A percentile compares a stretch with the other conserved stretches of the same genome.
phyloP scores from a whole-genome alignment of 805 yeast genomes.

The Middelhovenomyces tepae region DNA sequence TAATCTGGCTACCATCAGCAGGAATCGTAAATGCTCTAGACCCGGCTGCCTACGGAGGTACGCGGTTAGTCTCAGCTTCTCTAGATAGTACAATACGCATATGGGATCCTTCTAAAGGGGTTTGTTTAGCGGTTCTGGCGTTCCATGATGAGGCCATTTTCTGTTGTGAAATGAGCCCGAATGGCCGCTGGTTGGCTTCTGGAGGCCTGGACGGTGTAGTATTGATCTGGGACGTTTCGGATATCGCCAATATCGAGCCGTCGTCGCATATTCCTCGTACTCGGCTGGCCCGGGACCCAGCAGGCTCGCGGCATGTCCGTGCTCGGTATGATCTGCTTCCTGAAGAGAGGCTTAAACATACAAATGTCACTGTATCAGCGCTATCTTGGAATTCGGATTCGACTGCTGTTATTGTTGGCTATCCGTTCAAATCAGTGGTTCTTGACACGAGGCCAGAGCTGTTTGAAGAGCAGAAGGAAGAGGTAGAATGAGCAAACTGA shows the following conservation, averaged over 20 bases:
- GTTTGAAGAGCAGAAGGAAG: too few relatives aligned
- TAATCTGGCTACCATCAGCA: conserved; percentile 16
- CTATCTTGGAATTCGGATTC: too few relatives aligned
- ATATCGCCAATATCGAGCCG: conserved; percentile 2
- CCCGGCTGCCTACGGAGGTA: conserved; percentile 9
- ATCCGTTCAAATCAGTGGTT: too few relatives aligned
- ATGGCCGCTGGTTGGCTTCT: conserved; percentile 42
- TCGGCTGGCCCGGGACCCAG: too few relatives aligned
- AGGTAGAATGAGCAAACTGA: too few relatives aligned
- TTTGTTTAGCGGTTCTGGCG: conserved; percentile 29
- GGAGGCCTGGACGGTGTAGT: conserved; percentile 62
- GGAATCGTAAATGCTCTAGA: conserved; percentile 10
- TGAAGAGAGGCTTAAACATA: too few relatives aligned
- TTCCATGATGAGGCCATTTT: conserved; percentile 49
- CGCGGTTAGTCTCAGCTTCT: conserved; percentile 43
- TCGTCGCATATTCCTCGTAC: neutral
- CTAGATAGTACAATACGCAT: conserved; percentile 62
- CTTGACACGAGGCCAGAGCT: too few relatives aligned
- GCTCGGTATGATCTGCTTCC: too few relatives aligned
- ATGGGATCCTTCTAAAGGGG: conserved; percentile 44
- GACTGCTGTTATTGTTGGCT: too few relatives aligned
- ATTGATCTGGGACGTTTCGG: conserved; percentile 21
- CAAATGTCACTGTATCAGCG: too few relatives aligned
- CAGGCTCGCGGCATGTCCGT: too few relatives aligned
- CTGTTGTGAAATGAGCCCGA: conserved; percentile 43